phyloP scores from a whole-genome alignment of 2,329 filamentous ascomycete genomes.

The Pseudopyricularia javanii region DNA sequence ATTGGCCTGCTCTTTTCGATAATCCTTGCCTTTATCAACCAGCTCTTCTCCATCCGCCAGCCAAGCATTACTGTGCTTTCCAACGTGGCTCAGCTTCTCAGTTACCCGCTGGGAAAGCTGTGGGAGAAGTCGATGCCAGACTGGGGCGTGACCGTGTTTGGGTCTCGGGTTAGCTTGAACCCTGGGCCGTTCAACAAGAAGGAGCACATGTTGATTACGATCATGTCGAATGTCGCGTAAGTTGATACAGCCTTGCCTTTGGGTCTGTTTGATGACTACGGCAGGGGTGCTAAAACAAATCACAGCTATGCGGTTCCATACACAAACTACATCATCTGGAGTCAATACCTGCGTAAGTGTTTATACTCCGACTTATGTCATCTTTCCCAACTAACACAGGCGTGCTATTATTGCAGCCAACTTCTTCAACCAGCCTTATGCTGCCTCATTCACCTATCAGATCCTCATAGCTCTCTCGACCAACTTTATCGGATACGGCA shows the following conservation, averaged over 20 bases:
- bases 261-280: too few species aligned
- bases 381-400: constrained; percentile 16
- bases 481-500: constrained; percentile 42
- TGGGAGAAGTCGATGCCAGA: constrained; percentile 39
- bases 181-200: constrained; percentile 46
- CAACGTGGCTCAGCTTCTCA: constrained; percentile 43
- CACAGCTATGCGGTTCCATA: constrained; percentile 26
- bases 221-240: constrained; percentile 47
- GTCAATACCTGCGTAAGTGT: constrained; percentile 19
- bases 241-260: too few species aligned
- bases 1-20: constrained; percentile 39
- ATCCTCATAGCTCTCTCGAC: constrained; percentile 35
- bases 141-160: constrained; percentile 32
- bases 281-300: too few species aligned
- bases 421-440: constrained; percentile 38
- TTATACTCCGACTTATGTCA: background rate
- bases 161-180: constrained; percentile 35
- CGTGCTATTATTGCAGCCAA: constrained; percentile 5
- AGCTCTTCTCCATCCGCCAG: constrained; percentile 45
- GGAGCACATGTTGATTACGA: constrained; percentile 46
- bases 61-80: constrained; percentile 40
- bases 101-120: constrained; percentile 40
- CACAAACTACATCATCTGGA: constrained; percentile 36
- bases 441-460: constrained; percentile 34
- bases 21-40: constrained; percentile 38